Percentiles rank a stretch among this genome's conserved stretches.
Evolutionary conservation across 2,329 filamentous ascomycete species (phyloP).

Genomic region (Cladophialophora bantiana): DNA sequence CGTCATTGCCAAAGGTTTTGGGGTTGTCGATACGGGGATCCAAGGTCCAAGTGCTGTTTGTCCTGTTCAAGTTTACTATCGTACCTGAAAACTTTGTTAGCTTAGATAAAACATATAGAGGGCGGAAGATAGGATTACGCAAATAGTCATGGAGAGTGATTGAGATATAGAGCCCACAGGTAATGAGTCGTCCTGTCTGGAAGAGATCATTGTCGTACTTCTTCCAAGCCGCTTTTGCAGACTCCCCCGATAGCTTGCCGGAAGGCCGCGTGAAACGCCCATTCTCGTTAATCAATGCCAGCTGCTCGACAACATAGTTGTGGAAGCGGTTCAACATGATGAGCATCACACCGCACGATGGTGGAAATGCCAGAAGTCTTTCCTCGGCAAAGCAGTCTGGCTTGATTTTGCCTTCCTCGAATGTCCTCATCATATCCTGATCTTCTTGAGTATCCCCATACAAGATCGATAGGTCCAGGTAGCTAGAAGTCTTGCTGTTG

Average conservation of each 20-base stretch:
- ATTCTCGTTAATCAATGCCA: conserved; percentile 85
- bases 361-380: conserved; percentile 73
- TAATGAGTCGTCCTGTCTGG: conserved; percentile 78
- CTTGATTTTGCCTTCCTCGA: conserved; percentile 74
- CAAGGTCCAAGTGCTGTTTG: conserved; percentile 79
- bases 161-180: conserved; percentile 76
- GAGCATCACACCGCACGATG: conserved; percentile 73
- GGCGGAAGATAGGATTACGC: conserved; percentile 46
- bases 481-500: conserved; percentile 72
- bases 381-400: conserved; percentile 75
- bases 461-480: conserved; percentile 73
- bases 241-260: conserved; percentile 58
- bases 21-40: conserved; percentile 76
- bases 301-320: conserved; percentile 80
- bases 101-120: too few species aligned
- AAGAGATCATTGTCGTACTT: conserved; percentile 81
- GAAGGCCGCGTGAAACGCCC: conserved; percentile 75
- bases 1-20: conserved; percentile 60
- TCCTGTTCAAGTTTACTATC: conserved; percentile 74
- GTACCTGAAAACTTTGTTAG: conserved; percentile 49
- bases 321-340: conserved; percentile 81
- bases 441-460: conserved; percentile 68
- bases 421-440: conserved; percentile 63
- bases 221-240: conserved; percentile 61
- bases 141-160: conserved; percentile 72